phyloP scores from a whole-genome alignment of 441 rosid genomes.

The Mallotus japonicus region DNA sequence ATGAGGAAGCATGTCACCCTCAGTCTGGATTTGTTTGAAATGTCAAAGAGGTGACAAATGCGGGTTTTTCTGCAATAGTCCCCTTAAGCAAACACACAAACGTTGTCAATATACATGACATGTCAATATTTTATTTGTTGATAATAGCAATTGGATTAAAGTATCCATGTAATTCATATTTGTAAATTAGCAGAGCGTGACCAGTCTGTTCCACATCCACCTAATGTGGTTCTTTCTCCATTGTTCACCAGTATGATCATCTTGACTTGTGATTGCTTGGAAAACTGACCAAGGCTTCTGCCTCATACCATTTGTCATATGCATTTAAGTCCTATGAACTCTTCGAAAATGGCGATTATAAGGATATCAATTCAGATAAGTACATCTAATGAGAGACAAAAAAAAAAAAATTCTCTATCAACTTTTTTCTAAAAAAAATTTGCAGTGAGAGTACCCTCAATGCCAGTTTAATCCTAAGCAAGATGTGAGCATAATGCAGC shows the following conservation, averaged over 20 bases:
- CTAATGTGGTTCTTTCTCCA: background rate
- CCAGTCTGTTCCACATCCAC: slow-evolving; percentile 12
- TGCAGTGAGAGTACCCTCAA: background rate
- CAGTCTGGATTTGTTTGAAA: background rate
- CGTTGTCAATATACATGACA: slow-evolving; percentile 3
- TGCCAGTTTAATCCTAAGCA: background rate
- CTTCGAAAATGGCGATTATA: background rate
- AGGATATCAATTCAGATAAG: background rate
- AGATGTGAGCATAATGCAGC: background rate
- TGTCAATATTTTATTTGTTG: slow-evolving; percentile 11
- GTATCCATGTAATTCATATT: slow-evolving; percentile 6
- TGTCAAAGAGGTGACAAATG: background rate
- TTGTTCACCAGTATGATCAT: background rate
- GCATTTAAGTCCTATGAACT: background rate
- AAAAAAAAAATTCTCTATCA: background rate
- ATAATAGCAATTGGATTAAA: background rate
- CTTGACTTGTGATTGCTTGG: slow-evolving; percentile 12
- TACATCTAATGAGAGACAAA: background rate
- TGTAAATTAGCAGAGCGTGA: background rate
- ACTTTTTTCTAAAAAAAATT: background rate
- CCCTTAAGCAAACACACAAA: background rate
- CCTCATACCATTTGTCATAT: background rate
- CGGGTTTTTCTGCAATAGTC: background rate
- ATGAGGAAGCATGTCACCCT: background rate
- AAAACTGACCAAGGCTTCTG: slow-evolving; percentile 11